Base-by-base conservation (phyloP, 345 rosid genomes). In the Arabis hirsuta region DNA sequence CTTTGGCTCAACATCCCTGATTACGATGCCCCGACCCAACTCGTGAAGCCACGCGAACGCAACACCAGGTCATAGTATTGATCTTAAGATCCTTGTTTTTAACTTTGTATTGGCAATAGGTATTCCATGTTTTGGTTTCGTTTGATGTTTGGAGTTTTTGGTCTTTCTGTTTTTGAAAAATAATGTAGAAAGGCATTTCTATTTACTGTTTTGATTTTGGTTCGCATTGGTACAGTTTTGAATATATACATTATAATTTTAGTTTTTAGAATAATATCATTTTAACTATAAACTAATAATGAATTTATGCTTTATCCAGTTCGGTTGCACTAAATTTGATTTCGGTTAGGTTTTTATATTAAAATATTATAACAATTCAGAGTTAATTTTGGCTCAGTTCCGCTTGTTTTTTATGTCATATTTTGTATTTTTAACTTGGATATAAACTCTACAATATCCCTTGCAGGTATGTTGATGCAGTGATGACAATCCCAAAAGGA, bases 1-100 rank as follows among this genome's bases (percentile, higher is more conserved):
- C 89, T 90, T 52, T 90, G 97, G 97, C 97, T 90, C 78, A 90
- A 90, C 81, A 90, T 90, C 69, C 97, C 97, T 9, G 95, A 90
- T 62, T 90, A 90, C 54, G 97, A 90, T 80, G 97, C 97, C 9
- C 97, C 97, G 0, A 90, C 97, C 44, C 97, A 90, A 76, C 95
- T 90, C 56, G 95, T 90, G 64, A 90, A 90, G 81, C 97, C 97
- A 12, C 89, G 62, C 1, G 97, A 90, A 82, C 85, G 92, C 62
- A 90, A 90, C 87, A 78, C 79, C 2, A 85, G 97, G 97, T 88
- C 55, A 63, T 32, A 58, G 39, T 26, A 60, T 14, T 59, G 3
- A 36, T 47, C 4, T 24, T 41, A 26, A 65, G 22, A 36, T 50
- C 19, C 13, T 50, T 34, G 10, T 4, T 12, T 47, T 44, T 1